Evolutionary conservation across 768 basidiomycete species (phyloP), one percentile per base, ranked within the genome.

Genomic region (Tricholoma saponaceum): DNA sequence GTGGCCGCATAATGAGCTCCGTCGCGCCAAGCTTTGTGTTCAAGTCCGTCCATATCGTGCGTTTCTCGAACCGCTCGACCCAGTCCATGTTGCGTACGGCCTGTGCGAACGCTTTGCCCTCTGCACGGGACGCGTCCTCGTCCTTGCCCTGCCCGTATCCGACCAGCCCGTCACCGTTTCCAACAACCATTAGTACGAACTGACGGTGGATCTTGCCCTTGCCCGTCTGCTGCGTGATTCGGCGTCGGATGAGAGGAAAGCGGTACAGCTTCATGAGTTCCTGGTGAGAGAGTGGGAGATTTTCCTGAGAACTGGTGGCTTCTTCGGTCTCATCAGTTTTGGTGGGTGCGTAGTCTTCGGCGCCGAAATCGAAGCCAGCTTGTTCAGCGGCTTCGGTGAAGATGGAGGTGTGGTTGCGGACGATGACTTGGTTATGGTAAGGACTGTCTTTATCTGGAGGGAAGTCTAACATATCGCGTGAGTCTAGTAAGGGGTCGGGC

Each of bases 1-100:
- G 79, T 0, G 89, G 90, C 23, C 96, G 83, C 65, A 98, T 72
- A 61, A 90, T 81, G 61, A 98, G 78, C 59, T 81, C 80, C 7
- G 92, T 94, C 13, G 90, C 78, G 16, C 95, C 93, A 60, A 92
- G 85, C 74, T 98, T 99, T 61, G 78, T 78, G 53, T 82, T 76
- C 77, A 95, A 83, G 53, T 94, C 90, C 20, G 93, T 92, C 91
- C 92, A 98, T 16, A 97, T 79, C n/a, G 97, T 98, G 52, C 97
- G 83, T 61, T 85, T 78, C 72, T 99, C 96, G 72, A 94, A 98
- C n/a, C 93, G 85, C 62, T 91, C 89, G 55, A 99, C 92, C 65
- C 79, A 88, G 72, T 98, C 97, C 88, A 98, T 89, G 66, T 87
- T 90, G 60, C 87, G 81, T 26, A 96, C 78, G 2, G 93, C 97